phyloP scores from a whole-genome alignment of 2,329 filamentous ascomycete genomes.

The Alternaria rosae region DNA sequence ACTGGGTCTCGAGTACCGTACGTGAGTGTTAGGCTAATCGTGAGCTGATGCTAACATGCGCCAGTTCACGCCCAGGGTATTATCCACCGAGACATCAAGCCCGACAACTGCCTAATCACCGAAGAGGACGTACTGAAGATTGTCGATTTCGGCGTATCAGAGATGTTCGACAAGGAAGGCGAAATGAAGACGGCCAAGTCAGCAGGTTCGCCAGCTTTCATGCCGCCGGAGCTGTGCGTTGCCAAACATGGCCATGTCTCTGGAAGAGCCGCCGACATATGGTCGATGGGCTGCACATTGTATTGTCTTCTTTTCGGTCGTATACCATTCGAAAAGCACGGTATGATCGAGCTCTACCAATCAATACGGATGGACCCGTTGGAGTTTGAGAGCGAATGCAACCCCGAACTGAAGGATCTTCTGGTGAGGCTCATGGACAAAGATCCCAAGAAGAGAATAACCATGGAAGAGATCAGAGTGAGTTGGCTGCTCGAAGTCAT shows the following conservation, averaged over 20 bases:
- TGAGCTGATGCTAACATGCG: constrained; percentile 24
- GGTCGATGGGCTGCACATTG: constrained; percentile 97
- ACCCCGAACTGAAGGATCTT: constrained; percentile 75
- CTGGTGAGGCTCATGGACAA: constrained; percentile 81
- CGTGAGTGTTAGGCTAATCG: constrained; percentile 46
- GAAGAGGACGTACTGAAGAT: constrained; percentile 94
- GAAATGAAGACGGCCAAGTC: constrained; percentile 93
- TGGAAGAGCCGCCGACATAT: constrained; percentile 90
- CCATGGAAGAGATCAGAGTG: constrained; percentile 82
- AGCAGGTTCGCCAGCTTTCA: constrained; percentile 91
- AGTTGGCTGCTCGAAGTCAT: constrained; percentile 38
- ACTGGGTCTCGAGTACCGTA: constrained; percentile 90
- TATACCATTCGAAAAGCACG: constrained; percentile 83
- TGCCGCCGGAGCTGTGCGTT: constrained; percentile 91
- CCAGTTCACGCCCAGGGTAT: constrained; percentile 91
- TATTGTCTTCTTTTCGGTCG: constrained; percentile 90
- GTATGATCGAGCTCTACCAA: constrained; percentile 86
- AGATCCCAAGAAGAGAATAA: constrained; percentile 81
- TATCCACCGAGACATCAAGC: constrained; percentile 96
- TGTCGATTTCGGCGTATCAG: constrained; percentile 98
- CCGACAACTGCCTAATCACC: constrained; percentile 91
- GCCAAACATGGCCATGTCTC: constrained; percentile 86
- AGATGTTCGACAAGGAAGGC: constrained; percentile 91
- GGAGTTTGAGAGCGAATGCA: constrained; percentile 67
- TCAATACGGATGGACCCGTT: constrained; percentile 78